Conservation (phyloP, 768 basidiomycete genomes). For the Termitomyces sp. region DNA sequence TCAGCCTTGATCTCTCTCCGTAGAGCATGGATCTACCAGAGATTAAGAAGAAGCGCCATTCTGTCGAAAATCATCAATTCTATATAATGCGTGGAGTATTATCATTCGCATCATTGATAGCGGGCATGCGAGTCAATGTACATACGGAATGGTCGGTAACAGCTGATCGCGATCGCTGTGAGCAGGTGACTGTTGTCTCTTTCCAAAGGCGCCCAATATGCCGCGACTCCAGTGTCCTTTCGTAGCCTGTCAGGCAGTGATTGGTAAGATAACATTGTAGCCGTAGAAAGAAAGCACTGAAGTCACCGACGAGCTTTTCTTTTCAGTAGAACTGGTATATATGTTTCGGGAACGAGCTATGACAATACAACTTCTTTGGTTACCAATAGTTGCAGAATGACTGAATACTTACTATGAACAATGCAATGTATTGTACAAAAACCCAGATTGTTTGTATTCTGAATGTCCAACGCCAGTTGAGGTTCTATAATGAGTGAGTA, state of each 20-base stretch:
- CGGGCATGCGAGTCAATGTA: constrained; percentile 2
- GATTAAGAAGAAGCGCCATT: constrained; percentile 71
- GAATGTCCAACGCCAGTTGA: constrained; percentile 76
- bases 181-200: constrained; percentile 35
- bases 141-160: constrained; percentile 70
- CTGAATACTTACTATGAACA: constrained; percentile 40
- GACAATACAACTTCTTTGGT: background rate
- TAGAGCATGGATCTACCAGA: constrained; percentile 43
- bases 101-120: background rate
- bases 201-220: constrained; percentile 60
- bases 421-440: constrained; percentile 41
- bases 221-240: constrained; percentile 43
- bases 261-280: background rate
- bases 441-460: constrained; percentile 68
- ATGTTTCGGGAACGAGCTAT: constrained; percentile 72
- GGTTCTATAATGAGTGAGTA: constrained; percentile 30
- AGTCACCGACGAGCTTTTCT: constrained; percentile 49
- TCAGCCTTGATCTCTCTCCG: background rate
- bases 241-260: constrained; percentile 37
- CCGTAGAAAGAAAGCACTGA: background rate
- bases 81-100: constrained; percentile 14
- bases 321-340: constrained; percentile 52
- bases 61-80: constrained; percentile 60
- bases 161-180: constrained; percentile 48
- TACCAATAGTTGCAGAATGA: no score